Evolutionary conservation across 148 eudicot genomes (phyloP).

Genomic region (Chenopodium berlandieri): DNA sequence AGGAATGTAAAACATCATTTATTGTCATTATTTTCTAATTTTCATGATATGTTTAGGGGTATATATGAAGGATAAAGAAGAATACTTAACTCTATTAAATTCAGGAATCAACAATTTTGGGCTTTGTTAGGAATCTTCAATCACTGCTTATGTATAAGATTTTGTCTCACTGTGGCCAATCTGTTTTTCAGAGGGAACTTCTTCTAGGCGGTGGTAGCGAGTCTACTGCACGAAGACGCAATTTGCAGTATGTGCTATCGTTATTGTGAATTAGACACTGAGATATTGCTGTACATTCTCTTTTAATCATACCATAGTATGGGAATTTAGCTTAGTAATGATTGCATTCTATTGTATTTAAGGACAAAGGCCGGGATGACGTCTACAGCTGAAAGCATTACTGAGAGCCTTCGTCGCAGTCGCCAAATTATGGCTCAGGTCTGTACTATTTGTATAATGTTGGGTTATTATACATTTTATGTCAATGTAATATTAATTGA

Average conservation of each 20-base stretch:
- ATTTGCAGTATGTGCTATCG: constrained; percentile 69
- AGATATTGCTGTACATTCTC: neutral
- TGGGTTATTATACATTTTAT: neutral
- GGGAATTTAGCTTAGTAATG: neutral
- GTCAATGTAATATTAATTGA: neutral
- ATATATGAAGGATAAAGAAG: neutral
- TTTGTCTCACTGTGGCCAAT: constrained; percentile 13
- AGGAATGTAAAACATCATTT: neutral
- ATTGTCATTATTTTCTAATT: neutral
- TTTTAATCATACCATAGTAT: neutral
- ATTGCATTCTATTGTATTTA: constrained; percentile 2
- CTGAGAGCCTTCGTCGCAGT: constrained; percentile 89
- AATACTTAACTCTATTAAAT: neutral
- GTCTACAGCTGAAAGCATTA: constrained; percentile 95
- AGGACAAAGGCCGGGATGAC: constrained; percentile 97
- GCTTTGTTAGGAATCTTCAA: neutral
- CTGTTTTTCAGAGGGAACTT: constrained; percentile 67
- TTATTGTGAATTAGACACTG: neutral
- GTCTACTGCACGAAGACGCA: constrained; percentile 83
- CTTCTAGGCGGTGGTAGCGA: constrained; percentile 94
- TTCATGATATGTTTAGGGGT: neutral
- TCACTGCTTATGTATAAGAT: neutral
- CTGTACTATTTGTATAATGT: neutral
- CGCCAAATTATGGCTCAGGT: constrained; percentile 99
- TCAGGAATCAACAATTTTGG: neutral